These are phyloP conservation scores for Colletotrichum cuscutae DNA, from an alignment of 2,329 filamentous ascomycete species.

Conservation along the genomic window DNA sequence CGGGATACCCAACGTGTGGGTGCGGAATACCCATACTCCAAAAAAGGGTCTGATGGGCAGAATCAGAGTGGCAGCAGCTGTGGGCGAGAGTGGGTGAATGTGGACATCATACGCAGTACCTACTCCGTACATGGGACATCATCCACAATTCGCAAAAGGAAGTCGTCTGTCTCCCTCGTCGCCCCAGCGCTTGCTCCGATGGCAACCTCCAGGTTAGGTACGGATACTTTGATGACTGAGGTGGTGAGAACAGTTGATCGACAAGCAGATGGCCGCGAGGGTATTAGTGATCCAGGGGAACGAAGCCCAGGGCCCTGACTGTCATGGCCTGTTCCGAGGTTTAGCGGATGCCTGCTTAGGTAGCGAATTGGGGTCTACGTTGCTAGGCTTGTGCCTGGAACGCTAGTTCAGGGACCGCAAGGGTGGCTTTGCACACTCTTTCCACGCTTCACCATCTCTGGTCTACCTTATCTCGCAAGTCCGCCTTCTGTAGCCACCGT, in stretches of 20 bases:
- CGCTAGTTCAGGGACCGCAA: conserved; percentile 26
- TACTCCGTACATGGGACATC: too few relatives aligned
- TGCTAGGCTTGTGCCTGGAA: conserved; percentile 26
- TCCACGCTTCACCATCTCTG: neutral
- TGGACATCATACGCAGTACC: neutral
- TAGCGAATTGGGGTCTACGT: neutral
- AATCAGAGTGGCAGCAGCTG: conserved; percentile 4
- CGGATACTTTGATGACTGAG: too few relatives aligned
- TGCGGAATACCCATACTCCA: too few relatives aligned
- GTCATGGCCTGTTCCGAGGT: conserved; percentile 10
- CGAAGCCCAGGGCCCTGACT: conserved; percentile 12
- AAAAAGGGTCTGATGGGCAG: conserved; percentile 27
- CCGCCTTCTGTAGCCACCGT: neutral
- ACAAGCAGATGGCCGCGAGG: conserved; percentile 22
- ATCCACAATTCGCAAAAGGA: too few relatives aligned
- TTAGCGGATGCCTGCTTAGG: neutral
- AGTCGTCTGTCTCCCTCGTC: too few relatives aligned
- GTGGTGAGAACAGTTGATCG: conserved; percentile 18
- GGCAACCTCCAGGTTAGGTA: too few relatives aligned
- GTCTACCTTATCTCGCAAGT: neutral
- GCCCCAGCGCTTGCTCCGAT: too few relatives aligned
- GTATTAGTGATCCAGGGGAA: conserved; percentile 17
- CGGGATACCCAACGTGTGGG: too few relatives aligned
- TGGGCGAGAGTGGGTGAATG: conserved; percentile 5
- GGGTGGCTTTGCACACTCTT: conserved; percentile 17